These are phyloP conservation scores for Trametes sp. DNA, from an alignment of 1,284 basidiomycete species.

Conservation along the genomic window DNA sequence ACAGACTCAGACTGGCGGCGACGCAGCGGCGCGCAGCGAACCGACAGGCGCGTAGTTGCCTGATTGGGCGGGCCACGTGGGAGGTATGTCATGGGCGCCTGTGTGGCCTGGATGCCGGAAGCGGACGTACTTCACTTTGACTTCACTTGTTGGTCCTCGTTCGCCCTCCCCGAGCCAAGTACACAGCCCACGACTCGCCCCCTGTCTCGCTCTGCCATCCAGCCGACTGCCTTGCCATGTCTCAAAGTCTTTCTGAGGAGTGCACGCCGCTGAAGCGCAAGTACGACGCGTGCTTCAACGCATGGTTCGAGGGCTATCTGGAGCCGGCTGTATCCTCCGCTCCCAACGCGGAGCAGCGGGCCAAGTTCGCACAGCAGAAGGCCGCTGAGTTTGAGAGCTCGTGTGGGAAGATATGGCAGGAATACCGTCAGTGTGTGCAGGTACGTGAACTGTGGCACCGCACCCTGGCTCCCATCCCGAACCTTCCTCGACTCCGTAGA, in stretches of 20 bases:
- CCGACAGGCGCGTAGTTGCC: neutral
- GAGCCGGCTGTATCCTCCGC: conserved; percentile 68
- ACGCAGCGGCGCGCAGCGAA: conserved; percentile 1
- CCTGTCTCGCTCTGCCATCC: neutral
- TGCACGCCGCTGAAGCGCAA: conserved; percentile 91
- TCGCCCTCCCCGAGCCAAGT: conserved; percentile 10
- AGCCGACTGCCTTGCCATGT: conserved; percentile 51
- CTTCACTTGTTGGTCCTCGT: conserved; percentile 24
- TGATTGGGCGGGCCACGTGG: conserved; percentile 23
- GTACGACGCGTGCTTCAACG: conserved; percentile 95
- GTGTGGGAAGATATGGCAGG: conserved; percentile 83
- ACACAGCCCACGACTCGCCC: neutral
- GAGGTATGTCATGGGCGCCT: conserved; percentile 27
- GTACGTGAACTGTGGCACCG: conserved; percentile 45
- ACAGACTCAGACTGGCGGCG: conserved; percentile 10
- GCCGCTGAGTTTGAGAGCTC: conserved; percentile 85
- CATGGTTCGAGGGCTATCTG: conserved; percentile 96
- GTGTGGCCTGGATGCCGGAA: conserved; percentile 20
- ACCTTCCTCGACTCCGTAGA: conserved; percentile 53
- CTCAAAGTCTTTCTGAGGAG: conserved; percentile 75
- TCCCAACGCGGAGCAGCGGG: conserved; percentile 51
- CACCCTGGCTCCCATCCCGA: neutral
- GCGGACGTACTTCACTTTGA: conserved; percentile 10
- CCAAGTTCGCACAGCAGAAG: conserved; percentile 58
- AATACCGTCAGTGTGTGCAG: conserved; percentile 84